Evolutionary conservation across 768 basidiomycete species (phyloP), one percentile per base, ranked within the genome.

Genomic region (Hysterangium stoloniferum): DNA sequence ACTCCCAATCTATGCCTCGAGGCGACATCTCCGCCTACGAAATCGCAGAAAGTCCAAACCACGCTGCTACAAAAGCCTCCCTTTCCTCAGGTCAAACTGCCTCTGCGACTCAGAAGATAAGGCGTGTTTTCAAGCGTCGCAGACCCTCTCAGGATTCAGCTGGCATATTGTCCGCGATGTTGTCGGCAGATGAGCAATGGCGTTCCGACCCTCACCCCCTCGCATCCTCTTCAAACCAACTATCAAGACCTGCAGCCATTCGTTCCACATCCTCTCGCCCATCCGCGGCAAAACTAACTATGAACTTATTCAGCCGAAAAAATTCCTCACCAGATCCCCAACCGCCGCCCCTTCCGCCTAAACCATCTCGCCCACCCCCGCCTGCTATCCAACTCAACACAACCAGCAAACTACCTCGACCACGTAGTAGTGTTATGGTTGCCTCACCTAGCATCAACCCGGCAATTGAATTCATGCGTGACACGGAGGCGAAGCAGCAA

Each of bases 101-200:
- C 29, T 65, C 71, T 17, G 63, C 70, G 13, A 69, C 73, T 27
- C 75, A 78, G 22, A 78, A 71, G 58, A 64, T 84, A 42, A 80
- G 77, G 59, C 79, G 80, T 49, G 79, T 73, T 3, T 78, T 81
- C 58, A 78, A 67, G 36, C 69, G 62, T 17, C 72, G 80, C 40
- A 82, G 79, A 68, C 78, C 76, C 61, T 72, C 78, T 6, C 76
- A 77, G 58, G 76, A 78, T 58, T 59, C 64, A 45, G 45, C 65
- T 3, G 61, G 62, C 15, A 20, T 63, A 46, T 62, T 66, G 28
- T 51, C 54, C 27, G 38, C 24, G 6, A 40, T 40, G 19, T n/a
- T n/a, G n/a, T 45, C 44, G 28, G 61, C 38, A 54, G 59, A 57
- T 50, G 58, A 36, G 52, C 59, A 49, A 33, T 48, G 47, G 28